A percentile compares a stretch with the other conserved stretches of the same genome.
Evolutionary conservation across 108 stramenopile genomes (phyloP).

Genomic region (Chaetoceros muelleri): DNA sequence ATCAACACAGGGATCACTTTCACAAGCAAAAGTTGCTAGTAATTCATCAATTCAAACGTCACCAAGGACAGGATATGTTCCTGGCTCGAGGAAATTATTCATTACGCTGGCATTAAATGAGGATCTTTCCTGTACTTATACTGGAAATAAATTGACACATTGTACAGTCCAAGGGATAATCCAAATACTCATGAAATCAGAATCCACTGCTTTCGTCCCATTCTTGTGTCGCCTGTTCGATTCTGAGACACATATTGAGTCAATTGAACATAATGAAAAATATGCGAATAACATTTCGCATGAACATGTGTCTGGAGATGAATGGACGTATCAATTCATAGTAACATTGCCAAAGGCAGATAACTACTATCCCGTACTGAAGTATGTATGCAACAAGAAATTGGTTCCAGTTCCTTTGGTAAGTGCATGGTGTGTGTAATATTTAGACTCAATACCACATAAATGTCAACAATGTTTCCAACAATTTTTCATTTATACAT

Average conservation of each 20-base stretch:
- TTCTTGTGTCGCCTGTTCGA: constrained; percentile 58
- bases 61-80: neutral
- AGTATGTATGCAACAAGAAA: constrained; percentile 61
- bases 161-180: constrained; percentile 71
- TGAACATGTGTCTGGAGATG: constrained; percentile 8
- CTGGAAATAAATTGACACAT: constrained; percentile 55
- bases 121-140: constrained; percentile 80
- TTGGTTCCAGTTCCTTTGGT: constrained; percentile 82
- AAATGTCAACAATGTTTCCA: neutral
- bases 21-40: too few species aligned
- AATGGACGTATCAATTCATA: constrained; percentile 24
- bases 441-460: neutral
- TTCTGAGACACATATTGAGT: constrained; percentile 48
- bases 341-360: constrained; percentile 59
- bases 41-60: neutral
- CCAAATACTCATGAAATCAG: constrained; percentile 42
- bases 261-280: constrained; percentile 68
- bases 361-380: constrained; percentile 68
- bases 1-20: too few species aligned
- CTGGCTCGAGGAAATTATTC: constrained; percentile 9
- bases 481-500: constrained; percentile 7
- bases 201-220: constrained; percentile 24
- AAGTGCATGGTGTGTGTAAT: constrained; percentile 25
- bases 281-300: constrained; percentile 36
- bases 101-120: constrained; percentile 66